Base-by-base conservation (phyloP, 2,329 filamentous ascomycete genomes). In the Sporothrix humicola region DNA sequence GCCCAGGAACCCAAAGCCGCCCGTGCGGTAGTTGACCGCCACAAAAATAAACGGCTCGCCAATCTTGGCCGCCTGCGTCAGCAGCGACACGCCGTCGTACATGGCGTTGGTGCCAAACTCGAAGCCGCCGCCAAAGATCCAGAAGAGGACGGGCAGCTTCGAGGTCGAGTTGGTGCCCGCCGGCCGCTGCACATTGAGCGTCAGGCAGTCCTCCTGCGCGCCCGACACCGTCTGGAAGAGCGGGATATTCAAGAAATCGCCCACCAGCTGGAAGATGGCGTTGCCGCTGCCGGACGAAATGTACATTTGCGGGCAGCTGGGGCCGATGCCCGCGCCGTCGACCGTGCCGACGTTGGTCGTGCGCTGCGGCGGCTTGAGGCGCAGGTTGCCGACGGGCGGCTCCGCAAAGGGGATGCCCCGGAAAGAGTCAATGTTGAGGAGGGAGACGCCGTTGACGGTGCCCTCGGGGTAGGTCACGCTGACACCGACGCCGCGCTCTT, bases 371-470 rank as follows among this genome's bases (percentile, higher is more conserved):
- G 91, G 90, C 78, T 87, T 90, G 48, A 96, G 86, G 17, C 93
- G 89, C 31, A 93, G 83, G 2, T 84, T 80, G 0, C 91, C 92
- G 0, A 87, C 85, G 0, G 93, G 93, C 1, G 92, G 87, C 75
- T 93, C 84, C 1, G 92, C 92, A 78, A 90, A 96, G 2, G 92
- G 93, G 73, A 96, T 93, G 26, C 90, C 92, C 72, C 87, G 89
- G 83, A 93, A 95, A 37, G 85, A 88, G 73, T 95, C 92, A 23
- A 93, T 85, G 37, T 82, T 81, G 2, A n/a, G 20, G 3, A 65
- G 13, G 0, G 72, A 68, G 1, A 69, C 10, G 13, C 76, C 76
- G 0, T 37, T 72, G 2, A 74, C 74, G 3, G 69, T 52, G 52
- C 73, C 76, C 17, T 75, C 75, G 10, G 76, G 74, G 42, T 76